Conservation (phyloP, 179 eudicot species). For the Beta lomatogona region DNA sequence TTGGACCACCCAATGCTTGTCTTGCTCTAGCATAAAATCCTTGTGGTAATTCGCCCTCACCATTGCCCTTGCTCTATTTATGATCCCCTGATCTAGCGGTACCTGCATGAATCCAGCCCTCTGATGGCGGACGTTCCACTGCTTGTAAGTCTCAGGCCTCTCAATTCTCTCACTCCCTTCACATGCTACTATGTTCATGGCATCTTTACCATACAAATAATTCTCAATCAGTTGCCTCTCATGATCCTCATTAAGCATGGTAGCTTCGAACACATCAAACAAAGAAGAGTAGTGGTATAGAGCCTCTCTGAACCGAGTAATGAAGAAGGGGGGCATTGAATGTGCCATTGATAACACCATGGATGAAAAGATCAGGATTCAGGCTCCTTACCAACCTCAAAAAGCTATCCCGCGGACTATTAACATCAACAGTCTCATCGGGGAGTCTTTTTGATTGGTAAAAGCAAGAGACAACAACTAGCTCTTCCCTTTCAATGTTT, state of each 20-base stretch:
- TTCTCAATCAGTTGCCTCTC: slow-evolving; percentile 42
- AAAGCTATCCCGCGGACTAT: slow-evolving; percentile 49
- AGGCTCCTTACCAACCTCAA: slow-evolving; percentile 40
- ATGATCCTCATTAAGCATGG: slow-evolving; percentile 40
- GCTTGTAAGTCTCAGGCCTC: slow-evolving; percentile 62
- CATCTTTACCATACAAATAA: slow-evolving; percentile 46
- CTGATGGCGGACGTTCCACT: slow-evolving; percentile 48
- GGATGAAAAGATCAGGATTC: slow-evolving; percentile 50
- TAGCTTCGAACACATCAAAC: slow-evolving; percentile 47
- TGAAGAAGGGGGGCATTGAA: slow-evolving; percentile 54
- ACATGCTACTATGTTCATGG: slow-evolving; percentile 53
- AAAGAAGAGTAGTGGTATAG: slow-evolving; percentile 49
- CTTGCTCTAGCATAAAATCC: slow-evolving; percentile 49
- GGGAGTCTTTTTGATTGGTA: slow-evolving; percentile 37
- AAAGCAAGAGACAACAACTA: slow-evolving; percentile 40
- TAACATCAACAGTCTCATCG: slow-evolving; percentile 43
- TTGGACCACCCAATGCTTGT: slow-evolving; percentile 45
- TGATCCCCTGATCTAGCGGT: slow-evolving; percentile 33
- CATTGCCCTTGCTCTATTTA: slow-evolving; percentile 32
- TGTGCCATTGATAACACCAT: slow-evolving; percentile 48
- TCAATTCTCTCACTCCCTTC: slow-evolving; percentile 56
- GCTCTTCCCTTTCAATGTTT: slow-evolving; percentile 38
- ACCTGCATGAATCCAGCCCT: slow-evolving; percentile 47
- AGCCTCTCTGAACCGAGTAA: slow-evolving; percentile 54
- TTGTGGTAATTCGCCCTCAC: slow-evolving; percentile 46